Base-by-base conservation (phyloP, 148 eudicot genomes). In the Vaccinium macrocarpon region DNA sequence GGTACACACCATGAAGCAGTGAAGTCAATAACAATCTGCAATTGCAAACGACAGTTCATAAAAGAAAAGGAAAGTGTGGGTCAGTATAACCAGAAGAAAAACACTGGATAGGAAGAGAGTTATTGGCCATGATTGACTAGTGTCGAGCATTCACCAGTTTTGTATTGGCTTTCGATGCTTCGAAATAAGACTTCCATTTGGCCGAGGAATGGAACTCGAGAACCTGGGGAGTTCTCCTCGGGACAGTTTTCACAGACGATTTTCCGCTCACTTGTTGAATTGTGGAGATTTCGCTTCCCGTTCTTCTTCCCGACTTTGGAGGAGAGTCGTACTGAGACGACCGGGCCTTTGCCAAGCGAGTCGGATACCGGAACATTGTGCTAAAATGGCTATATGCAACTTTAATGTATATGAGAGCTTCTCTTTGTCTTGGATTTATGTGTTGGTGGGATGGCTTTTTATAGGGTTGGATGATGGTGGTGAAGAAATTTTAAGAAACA, bases 1-100 rank as follows among this genome's bases (percentile, higher is more conserved):
- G 98, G 96, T 49, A 87, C 89, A 25, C 98, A 95, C 98, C 98
- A 96, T n/a, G 91, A 64, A 18, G 99, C 98, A 51, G 96, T 93
- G 92, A 94, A 93, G 74, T 90, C 90, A 32, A 94, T 84, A 72
- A 96, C 94, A 74, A 94, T 86, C 95, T 93, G 80, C 73, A 27
- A 12, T 79, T 80, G 13, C 14, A 16, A 15, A 27, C 46, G 14
- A 79, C 2, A 1, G 73, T 62, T 62, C 68, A 68, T 16, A 52
- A 59, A 25, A 83, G 19, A 13, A 78, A 61, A 25, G 23, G n/a
- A 11, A 3, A 62, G 13, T 2, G 59, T 16, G 8, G 15, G 16
- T 68, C 73, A 76, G 8, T 4, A 5, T 32, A 49, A 7, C 79
- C 16, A 6, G 19, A 56, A 32, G 0, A 79, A 35, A 38, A 52